Evolutionary conservation across 164 flowering plant species (phyloP), one percentile per base, ranked within the genome.

Genomic region (Annona squamosa): DNA sequence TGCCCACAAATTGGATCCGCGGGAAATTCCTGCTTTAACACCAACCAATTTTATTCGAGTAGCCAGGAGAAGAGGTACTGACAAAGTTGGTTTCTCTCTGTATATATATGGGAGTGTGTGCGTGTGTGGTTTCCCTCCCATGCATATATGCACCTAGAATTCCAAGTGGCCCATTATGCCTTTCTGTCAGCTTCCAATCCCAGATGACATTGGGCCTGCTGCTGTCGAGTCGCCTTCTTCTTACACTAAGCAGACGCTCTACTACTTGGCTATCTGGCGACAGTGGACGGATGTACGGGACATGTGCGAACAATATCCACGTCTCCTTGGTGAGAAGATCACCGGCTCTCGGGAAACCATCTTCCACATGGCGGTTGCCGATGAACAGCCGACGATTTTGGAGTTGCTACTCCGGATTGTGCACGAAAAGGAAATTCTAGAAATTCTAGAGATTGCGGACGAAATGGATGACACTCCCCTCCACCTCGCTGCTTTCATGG

Each of bases 351-450:
- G 76, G 2, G 84, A 81, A 52, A 85, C 87, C 0, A 79, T 76
- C 3, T 43, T 85, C 44, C 84, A 85, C 48, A 5, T 75, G 1
- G 85, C 85, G 0, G 81, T 82, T 47, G 71, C 72, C 3, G 77
- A 79, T 19, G 74, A 72, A 45, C 46, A 73, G 71, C 74, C 47
- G 17, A 73, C 59, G 2, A 17, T 74, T 0, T 79, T 81, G 0
- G 42, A 45, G 46, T 1, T 44, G 19, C 76, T 84, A 0, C 74
- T 82, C 6, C 9, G 9, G 6, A 9, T 10, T 0, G 18, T 2
- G 1, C 62, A 64, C 4, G 37, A 26, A 26, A 26, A 1, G 37
- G 37, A 26, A 26, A 26, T 26, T 3, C 74, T 81, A 1, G 7
- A 5, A 52, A 67, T 41, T 3, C 74, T 81, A 1, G 1, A 12